These are phyloP conservation scores for Aspergillus indologenus DNA, from an alignment of 495 filamentous ascomycete genomes.

Conservation along the genomic window DNA sequence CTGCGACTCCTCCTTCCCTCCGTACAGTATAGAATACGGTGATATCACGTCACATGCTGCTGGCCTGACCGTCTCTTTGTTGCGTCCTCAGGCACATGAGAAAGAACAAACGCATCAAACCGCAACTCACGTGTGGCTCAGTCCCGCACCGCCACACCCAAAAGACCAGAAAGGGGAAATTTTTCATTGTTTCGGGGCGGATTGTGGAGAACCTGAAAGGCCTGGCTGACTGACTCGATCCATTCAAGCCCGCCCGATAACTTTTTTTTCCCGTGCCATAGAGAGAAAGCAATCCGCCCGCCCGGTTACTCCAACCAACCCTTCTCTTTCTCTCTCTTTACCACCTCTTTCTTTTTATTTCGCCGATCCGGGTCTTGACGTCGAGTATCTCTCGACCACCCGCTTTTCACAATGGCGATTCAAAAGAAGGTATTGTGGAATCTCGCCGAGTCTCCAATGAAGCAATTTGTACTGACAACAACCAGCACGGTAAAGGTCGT, in stretches of 20 bases:
- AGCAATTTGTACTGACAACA: constrained; percentile 22
- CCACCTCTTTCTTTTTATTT: constrained; percentile 10
- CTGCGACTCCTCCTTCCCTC: no score
- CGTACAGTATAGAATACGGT: no score
- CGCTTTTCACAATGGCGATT: constrained; percentile 69
- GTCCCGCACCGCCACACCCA: constrained; percentile 12
- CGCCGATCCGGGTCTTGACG: constrained; percentile 20
- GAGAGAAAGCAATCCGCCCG: not conserved
- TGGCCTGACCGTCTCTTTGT: constrained; percentile 17
- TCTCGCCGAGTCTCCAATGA: not conserved
- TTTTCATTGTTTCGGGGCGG: constrained; percentile 10
- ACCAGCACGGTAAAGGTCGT: constrained; percentile 91
- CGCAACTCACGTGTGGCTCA: not conserved
- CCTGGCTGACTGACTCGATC: not conserved
- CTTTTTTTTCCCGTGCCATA: constrained; percentile 19
- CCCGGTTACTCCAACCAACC: constrained; percentile 1
- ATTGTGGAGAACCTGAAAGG: constrained; percentile 10
- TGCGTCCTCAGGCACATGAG: constrained; percentile 27
- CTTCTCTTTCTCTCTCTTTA: not conserved
- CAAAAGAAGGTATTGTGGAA: constrained; percentile 75
- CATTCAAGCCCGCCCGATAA: constrained; percentile 17
- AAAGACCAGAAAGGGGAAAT: constrained; percentile 11
- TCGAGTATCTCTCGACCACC: constrained; percentile 25
- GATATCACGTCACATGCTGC: constrained; percentile 41
- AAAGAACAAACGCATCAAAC: not conserved